phyloP scores from a whole-genome alignment of 148 eudicot genomes.

The Chenopodium album region DNA sequence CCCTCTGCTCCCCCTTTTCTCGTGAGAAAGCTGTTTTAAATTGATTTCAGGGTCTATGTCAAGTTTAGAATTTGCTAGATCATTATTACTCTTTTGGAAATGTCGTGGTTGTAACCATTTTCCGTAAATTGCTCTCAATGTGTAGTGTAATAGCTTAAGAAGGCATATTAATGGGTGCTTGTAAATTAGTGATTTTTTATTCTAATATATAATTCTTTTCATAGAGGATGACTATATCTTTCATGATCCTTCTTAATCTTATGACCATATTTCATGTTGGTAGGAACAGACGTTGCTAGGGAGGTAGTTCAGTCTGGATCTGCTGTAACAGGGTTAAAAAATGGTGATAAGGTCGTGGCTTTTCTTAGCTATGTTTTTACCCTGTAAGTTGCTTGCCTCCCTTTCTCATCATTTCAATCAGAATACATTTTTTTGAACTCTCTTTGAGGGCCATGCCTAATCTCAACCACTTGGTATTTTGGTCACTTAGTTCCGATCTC shows the following conservation, averaged over 20 bases:
- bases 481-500: no score
- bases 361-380: constrained; percentile 27
- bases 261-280: constrained; percentile 21
- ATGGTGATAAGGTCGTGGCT: constrained; percentile 76
- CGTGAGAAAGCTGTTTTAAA: no score
- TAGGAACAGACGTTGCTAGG: constrained; percentile 80
- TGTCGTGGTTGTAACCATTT: no score
- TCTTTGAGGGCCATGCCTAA: neutral
- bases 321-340: constrained; percentile 51
- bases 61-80: no score
- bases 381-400: constrained; percentile 30
- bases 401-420: neutral
- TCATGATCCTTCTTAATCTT: constrained; percentile 1
- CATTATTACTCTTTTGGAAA: no score
- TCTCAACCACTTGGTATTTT: neutral
- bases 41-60: no score
- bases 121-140: no score
- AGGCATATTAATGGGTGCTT: no score
- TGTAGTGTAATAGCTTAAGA: no score
- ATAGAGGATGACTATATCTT: neutral
- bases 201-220: neutral
- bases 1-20: no score
- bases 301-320: constrained; percentile 70
- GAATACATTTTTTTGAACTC: neutral
- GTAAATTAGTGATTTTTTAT: neutral